Evolutionary conservation across 495 filamentous ascomycete species (phyloP).

Genomic region (Aspergillus bertholletiae): DNA sequence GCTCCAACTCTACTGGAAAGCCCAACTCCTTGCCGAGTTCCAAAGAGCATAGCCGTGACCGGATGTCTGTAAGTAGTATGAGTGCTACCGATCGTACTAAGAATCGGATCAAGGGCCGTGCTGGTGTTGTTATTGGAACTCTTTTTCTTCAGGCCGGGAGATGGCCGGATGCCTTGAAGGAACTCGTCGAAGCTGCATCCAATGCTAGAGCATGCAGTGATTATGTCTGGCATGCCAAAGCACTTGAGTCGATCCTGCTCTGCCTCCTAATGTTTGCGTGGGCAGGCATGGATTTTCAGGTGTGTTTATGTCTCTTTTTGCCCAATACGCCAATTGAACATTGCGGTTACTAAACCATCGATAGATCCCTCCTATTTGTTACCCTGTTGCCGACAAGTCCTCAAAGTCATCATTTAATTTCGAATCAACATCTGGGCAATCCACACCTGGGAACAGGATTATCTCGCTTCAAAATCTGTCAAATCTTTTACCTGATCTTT

Average conservation of each 20-base stretch:
- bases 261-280: conserved; percentile 81
- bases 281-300: conserved; percentile 82
- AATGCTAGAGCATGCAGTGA: conserved; percentile 79
- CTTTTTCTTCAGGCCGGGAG: conserved; percentile 84
- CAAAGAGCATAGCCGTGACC: conserved; percentile 62
- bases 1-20: conserved; percentile 32
- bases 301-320: conserved; percentile 34
- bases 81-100: conserved; percentile 77
- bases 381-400: conserved; percentile 54
- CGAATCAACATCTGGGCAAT: conserved; percentile 38
- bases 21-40: conserved; percentile 32
- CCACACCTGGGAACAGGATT: conserved; percentile 43
- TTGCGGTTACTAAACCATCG: not conserved
- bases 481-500: conserved; percentile 64
- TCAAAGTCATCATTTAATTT: conserved; percentile 40
- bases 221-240: conserved; percentile 95
- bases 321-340: not conserved
- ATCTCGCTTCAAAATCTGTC: conserved; percentile 62
- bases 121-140: conserved; percentile 76
- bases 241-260: conserved; percentile 79
- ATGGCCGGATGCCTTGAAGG: conserved; percentile 85
- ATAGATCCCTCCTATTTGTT: conserved; percentile 61
- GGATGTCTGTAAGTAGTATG: conserved; percentile 80
- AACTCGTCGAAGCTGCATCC: conserved; percentile 74
- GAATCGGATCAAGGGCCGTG: conserved; percentile 77